Percentiles rank a stretch among this genome's conserved stretches.
phyloP scores from a whole-genome alignment of 2,329 filamentous ascomycete genomes.

The Penicillium fuscoglaucum region DNA sequence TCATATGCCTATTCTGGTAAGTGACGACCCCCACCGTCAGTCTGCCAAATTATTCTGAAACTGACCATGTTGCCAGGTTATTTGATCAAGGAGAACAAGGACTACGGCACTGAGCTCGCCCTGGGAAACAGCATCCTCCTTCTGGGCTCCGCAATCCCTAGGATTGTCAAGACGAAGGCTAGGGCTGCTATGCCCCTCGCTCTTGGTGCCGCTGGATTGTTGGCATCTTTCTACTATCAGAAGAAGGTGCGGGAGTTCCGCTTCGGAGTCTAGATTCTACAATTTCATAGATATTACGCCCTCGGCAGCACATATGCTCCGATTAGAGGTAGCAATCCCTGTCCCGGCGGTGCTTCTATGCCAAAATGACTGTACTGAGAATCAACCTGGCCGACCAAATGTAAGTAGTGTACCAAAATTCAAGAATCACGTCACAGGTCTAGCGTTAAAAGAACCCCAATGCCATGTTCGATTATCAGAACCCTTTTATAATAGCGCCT shows the following conservation, averaged over 20 bases:
- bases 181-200: constrained; percentile 18
- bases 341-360: neutral
- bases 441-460: too few relatives aligned
- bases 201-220: constrained; percentile 9
- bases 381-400: neutral
- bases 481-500: too few relatives aligned
- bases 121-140: constrained; percentile 21
- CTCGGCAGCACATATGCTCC: neutral
- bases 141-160: constrained; percentile 14
- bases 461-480: too few relatives aligned
- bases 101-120: constrained; percentile 24
- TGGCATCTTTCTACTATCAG: constrained; percentile 8
- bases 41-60: neutral
- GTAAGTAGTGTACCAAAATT: neutral
- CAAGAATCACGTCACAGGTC: neutral
- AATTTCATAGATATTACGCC: neutral
- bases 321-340: neutral
- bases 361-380: neutral
- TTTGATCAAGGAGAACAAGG: constrained; percentile 23
- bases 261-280: constrained; percentile 1
- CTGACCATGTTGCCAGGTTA: constrained; percentile 8
- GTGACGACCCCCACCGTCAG: neutral
- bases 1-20: constrained; percentile 22
- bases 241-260: constrained; percentile 8
- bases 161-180: constrained; percentile 17